A percentile compares a stretch with the other conserved stretches of the same genome.
Conservation (phyloP, 495 filamentous ascomycete genomes). For the Lepraria neglecta region DNA sequence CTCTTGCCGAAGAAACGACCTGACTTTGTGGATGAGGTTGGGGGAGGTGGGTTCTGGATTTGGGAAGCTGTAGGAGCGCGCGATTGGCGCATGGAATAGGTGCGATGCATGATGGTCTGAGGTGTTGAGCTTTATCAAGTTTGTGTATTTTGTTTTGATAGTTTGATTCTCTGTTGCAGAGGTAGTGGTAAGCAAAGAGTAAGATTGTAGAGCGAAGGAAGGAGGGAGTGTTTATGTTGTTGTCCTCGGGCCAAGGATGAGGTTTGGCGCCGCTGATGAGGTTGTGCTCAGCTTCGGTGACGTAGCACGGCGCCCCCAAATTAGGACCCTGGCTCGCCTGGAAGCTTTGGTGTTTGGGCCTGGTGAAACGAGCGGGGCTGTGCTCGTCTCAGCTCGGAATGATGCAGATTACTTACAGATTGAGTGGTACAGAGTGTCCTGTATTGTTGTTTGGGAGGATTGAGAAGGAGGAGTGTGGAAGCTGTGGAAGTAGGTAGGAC, state of each 20-base stretch:
- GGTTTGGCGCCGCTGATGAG: conserved; percentile 1
- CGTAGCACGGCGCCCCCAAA: conserved; percentile 10
- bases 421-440: neutral
- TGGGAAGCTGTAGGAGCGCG: conserved; percentile 88
- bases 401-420: conserved; percentile 6
- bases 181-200: conserved; percentile 11
- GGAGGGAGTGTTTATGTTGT: conserved; percentile 15
- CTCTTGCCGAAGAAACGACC: conserved; percentile 78
- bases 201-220: neutral
- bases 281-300: conserved; percentile 5
- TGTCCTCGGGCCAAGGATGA: neutral
- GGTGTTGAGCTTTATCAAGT: conserved; percentile 1
- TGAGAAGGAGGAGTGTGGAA: neutral
- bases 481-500: neutral
- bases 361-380: conserved; percentile 5
- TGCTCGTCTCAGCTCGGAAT: neutral
- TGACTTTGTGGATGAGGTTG: conserved; percentile 82
- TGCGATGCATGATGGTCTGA: conserved; percentile 73
- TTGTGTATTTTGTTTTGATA: neutral
- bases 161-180: neutral
- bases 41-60: conserved; percentile 87
- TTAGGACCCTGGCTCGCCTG: neutral
- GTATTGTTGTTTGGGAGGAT: neutral
- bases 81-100: conserved; percentile 96
- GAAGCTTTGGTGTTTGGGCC: neutral